Percentiles rank a stretch among this genome's conserved stretches.
Conservation (phyloP, 2,329 filamentous ascomycete species). For the Fusarium veterinarium region DNA sequence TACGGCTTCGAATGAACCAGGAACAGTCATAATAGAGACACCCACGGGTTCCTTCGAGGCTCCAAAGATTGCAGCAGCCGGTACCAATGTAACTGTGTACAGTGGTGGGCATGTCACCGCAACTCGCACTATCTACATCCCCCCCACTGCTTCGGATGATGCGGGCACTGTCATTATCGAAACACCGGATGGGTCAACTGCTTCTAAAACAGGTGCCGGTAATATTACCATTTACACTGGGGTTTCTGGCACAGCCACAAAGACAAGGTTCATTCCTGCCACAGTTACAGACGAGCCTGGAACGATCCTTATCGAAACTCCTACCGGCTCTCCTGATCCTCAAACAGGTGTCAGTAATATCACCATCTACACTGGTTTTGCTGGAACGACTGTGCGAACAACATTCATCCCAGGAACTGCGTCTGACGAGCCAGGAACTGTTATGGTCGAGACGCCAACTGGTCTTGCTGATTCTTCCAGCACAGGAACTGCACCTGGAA, state of each 20-base stretch:
- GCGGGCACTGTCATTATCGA: conserved; percentile 5
- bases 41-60: not conserved
- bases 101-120: not conserved
- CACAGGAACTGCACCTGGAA: not conserved
- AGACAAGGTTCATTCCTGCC: not conserved
- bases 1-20: not conserved
- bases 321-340: not conserved
- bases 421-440: not conserved
- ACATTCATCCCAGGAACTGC: too few relatives aligned
- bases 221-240: conserved; percentile 7
- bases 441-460: not conserved
- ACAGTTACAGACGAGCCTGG: not conserved
- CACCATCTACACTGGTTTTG: too few relatives aligned
- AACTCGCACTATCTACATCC: not conserved
- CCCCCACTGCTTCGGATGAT: not conserved
- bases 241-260: not conserved
- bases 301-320: conserved; percentile 15
- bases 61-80: too few relatives aligned
- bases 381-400: too few relatives aligned
- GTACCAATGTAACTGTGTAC: not conserved
- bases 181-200: not conserved
- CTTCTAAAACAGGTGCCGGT: not conserved
- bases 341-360: too few relatives aligned
- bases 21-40: conserved; percentile 1
- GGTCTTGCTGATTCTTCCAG: not conserved